These are phyloP conservation scores for Trichoderma pleuroti DNA, from an alignment of 2,329 filamentous ascomycete genomes.

Conservation along the genomic window DNA sequence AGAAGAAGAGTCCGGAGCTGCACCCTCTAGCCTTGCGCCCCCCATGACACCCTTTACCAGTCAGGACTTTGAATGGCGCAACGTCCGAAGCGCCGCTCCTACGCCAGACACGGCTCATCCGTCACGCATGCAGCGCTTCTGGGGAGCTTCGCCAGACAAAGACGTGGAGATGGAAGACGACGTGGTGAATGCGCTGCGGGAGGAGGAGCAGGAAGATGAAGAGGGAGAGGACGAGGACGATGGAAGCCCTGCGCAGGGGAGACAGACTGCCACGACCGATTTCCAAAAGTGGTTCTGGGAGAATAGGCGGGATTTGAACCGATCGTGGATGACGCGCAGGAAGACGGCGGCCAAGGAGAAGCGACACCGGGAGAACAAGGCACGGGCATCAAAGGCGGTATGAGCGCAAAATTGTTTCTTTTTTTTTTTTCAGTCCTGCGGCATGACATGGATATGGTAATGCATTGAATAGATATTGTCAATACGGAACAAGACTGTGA, in stretches of 20 bases:
- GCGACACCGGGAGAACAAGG: slow-evolving; percentile 62
- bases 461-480: neutral
- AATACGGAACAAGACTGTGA: neutral
- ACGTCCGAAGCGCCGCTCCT: slow-evolving; percentile 81
- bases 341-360: slow-evolving; percentile 64
- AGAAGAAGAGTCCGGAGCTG: slow-evolving; percentile 32
- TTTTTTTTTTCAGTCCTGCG: neutral
- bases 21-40: slow-evolving; percentile 45
- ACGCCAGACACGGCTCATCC: slow-evolving; percentile 90
- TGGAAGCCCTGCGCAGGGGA: slow-evolving; percentile 22
- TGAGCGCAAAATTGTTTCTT: slow-evolving; percentile 22
- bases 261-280: slow-evolving; percentile 40
- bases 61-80: slow-evolving; percentile 71
- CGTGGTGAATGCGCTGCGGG: slow-evolving; percentile 36
- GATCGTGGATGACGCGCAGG: slow-evolving; percentile 62
- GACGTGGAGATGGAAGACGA: slow-evolving; percentile 41
- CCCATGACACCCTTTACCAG: slow-evolving; percentile 83
- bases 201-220: slow-evolving; percentile 28
- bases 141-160: slow-evolving; percentile 35
- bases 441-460: neutral
- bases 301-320: slow-evolving; percentile 60
- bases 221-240: slow-evolving; percentile 27
- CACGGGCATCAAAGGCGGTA: slow-evolving; percentile 43
- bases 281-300: slow-evolving; percentile 69
- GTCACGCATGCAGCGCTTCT: slow-evolving; percentile 59